Evolutionary conservation across 129 eudicot species (phyloP), one percentile per base, ranked within the genome.

Genomic region (Dittrichia graveolens): DNA sequence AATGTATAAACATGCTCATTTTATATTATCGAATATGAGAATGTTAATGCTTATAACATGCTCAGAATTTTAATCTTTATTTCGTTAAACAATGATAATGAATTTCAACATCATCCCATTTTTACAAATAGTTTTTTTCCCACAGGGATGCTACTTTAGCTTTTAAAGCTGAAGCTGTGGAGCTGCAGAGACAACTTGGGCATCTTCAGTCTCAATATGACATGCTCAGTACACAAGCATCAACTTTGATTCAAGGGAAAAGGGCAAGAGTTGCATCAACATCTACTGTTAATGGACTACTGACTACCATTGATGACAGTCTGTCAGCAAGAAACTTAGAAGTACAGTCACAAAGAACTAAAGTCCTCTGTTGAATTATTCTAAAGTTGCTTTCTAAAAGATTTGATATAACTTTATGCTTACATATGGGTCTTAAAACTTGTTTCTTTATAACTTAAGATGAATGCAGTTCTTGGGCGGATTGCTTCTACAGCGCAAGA

Each of bases 381-480:
- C 48, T 46, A 73, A 68, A 50, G 18, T 34, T 83, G 2, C 52
- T 40, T 54, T 77, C 35, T 45, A 16, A 45, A 55, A 37, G 71
- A 54, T 16, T 53, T 60, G 62, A 63, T 41, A 9, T 19, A 72
- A 14, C 16, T 59, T 18, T 65, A 41, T 54, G 42, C 37, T 58
- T 48, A 68, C 56, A 15, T 54, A 43, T 1, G 40, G 43, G 57
- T 60, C 39, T n/a, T 71, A 67, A 44, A 73, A 71, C 59, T 63
- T 69, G 71, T 76, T 78, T 67, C 57, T 42, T 70, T 85, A 65
- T 71, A 45, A 49, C 41, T 48, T 54, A 61, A 90, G 99, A 90
- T 94, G 97, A 88, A 94, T 82, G 89, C 96, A 72, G 99, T 90
- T 83, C 99, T 94, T 75, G 99, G 88, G 70, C 80, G 86, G 88